A percentile compares a stretch with the other conserved stretches of the same genome.
Evolutionary conservation across 2,329 filamentous ascomycete genomes (phyloP).

Genomic region (Alternaria atra): DNA sequence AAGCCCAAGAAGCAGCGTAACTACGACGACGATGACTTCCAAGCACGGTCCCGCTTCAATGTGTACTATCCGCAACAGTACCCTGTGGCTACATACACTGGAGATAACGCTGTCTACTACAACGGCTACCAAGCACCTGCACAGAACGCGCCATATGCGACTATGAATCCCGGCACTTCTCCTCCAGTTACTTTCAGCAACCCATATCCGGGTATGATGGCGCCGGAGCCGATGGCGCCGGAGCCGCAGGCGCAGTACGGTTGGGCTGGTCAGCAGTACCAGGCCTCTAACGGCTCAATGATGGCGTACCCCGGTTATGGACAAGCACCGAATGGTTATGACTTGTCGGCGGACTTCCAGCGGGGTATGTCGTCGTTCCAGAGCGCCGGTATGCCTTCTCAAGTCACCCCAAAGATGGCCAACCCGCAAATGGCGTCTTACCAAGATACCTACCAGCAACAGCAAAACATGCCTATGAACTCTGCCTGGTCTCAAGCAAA

Average conservation of each 20-base stretch:
- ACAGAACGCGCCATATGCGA: conserved; percentile 41
- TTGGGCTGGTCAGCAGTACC: conserved; percentile 47
- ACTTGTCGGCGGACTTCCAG: conserved; percentile 57
- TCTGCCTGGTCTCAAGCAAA: conserved; percentile 45
- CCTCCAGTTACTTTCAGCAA: conserved; percentile 42
- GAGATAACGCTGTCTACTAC: conserved; percentile 55
- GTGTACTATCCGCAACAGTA: conserved; percentile 63
- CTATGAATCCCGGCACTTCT: conserved; percentile 40
- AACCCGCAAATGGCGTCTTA: conserved; percentile 47
- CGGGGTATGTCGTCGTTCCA: conserved; percentile 58
- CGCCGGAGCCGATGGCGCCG: conserved; percentile 49
- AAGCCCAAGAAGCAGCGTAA: conserved; percentile 76
- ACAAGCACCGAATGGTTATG: conserved; percentile 51
- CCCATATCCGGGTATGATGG: conserved; percentile 47
- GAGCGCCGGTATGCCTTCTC: conserved; percentile 42
- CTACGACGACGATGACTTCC: conserved; percentile 72
- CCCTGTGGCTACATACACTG: conserved; percentile 37
- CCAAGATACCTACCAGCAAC: conserved; percentile 44
- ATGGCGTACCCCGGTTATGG: conserved; percentile 42
- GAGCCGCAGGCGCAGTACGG: conserved; percentile 49
- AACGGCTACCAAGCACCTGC: conserved; percentile 49
- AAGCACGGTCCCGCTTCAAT: conserved; percentile 75
- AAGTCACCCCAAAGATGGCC: conserved; percentile 51
- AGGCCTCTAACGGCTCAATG: conserved; percentile 32
- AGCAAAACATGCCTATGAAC: conserved; percentile 41